Conservation (phyloP, 176 grass and related monocot genomes). For the Eremochloa ophiuroides region DNA sequence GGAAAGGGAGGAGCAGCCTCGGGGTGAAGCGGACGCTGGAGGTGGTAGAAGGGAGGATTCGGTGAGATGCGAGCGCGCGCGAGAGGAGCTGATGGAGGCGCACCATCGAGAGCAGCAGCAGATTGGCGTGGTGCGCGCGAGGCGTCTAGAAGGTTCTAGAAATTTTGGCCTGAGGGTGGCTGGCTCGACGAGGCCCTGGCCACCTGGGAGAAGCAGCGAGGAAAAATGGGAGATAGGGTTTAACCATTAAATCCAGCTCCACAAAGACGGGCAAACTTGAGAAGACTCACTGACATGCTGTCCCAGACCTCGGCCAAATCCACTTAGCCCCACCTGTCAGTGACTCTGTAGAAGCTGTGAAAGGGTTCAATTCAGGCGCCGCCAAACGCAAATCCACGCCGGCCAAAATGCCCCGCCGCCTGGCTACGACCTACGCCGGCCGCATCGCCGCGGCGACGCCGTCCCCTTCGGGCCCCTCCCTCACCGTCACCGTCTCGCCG, state of each 20-base stretch:
- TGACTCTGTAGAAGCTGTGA: not conserved
- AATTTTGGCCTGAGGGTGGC: not conserved
- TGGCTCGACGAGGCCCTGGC: not conserved
- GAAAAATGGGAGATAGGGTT: constrained; percentile 17
- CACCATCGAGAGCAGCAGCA: constrained; percentile 32
- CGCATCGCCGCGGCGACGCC: constrained; percentile 56
- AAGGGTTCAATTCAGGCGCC: not conserved
- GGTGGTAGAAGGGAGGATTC: not conserved
- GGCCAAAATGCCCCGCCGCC: constrained; percentile 41
- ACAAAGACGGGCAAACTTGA: not conserved
- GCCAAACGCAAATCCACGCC: not conserved
- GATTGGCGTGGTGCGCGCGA: not conserved
- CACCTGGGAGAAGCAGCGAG: not conserved
- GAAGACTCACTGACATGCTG: not conserved
- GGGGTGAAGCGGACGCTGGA: not conserved
- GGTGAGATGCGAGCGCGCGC: constrained; percentile 32
- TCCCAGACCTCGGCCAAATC: not conserved
- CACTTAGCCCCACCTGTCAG: not conserved
- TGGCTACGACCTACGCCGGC: constrained; percentile 63
- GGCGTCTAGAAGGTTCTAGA: constrained; percentile 32
- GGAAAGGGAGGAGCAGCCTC: not conserved
- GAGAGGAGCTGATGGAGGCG: constrained; percentile 37
- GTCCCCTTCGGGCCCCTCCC: constrained; percentile 50
- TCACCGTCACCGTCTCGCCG: constrained; percentile 67
- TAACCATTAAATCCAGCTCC: not conserved